Percentiles rank a stretch among this genome's conserved stretches.
phyloP scores from a whole-genome alignment of 2,329 filamentous ascomycete species.

The Sarocladium strictum region DNA sequence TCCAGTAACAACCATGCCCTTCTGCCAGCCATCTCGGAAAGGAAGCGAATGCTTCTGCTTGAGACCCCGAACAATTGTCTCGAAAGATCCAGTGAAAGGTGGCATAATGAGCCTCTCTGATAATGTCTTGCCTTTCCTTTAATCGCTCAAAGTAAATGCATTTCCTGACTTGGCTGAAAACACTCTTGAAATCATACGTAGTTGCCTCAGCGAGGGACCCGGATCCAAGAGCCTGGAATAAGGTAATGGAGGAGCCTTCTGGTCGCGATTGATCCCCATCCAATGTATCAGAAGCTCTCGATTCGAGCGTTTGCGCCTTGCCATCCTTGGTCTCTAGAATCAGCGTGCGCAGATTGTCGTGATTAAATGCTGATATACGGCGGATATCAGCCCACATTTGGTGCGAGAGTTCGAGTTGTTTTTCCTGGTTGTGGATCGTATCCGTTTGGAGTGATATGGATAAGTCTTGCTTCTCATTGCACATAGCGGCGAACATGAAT shows the following conservation, averaged over 20 bases:
- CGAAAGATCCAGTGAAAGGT: slow-evolving; percentile 8
- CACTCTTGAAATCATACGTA: background rate
- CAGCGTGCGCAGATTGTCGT: background rate
- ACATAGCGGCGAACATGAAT: background rate
- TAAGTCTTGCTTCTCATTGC: background rate
- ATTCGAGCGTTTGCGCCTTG: background rate
- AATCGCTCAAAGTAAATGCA: background rate
- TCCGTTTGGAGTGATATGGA: background rate
- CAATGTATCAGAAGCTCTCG: background rate
- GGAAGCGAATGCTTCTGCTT: background rate
- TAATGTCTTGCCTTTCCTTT: background rate
- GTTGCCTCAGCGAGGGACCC: background rate
- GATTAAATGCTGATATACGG: background rate
- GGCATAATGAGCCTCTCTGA: background rate
- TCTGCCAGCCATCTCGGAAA: slow-evolving; percentile 20
- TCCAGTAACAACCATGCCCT: slow-evolving; percentile 21
- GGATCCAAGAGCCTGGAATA: background rate
- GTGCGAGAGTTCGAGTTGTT: background rate
- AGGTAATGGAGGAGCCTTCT: too few species aligned
- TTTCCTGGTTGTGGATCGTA: background rate
- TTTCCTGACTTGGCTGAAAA: background rate
- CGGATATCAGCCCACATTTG: background rate
- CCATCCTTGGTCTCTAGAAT: background rate
- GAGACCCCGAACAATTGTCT: background rate
- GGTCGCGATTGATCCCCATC: background rate